phyloP scores from a whole-genome alignment of 768 basidiomycete species.

The Hortiboletus flavorubellus region DNA sequence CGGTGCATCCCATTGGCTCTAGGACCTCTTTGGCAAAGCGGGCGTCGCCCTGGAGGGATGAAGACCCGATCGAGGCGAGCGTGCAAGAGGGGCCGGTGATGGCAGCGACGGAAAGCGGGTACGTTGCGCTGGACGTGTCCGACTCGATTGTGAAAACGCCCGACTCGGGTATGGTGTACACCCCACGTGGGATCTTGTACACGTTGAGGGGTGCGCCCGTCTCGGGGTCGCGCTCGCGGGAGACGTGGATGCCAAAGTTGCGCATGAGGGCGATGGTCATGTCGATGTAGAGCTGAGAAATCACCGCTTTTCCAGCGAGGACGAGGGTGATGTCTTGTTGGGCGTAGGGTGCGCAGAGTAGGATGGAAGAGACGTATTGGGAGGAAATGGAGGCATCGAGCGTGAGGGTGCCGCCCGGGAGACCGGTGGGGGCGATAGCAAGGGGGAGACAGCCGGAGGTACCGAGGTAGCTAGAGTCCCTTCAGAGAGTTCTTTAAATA shows the following conservation, averaged over 20 bases:
- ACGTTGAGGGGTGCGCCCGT: slow-evolving; percentile 68
- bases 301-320: slow-evolving; percentile 90
- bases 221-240: slow-evolving; percentile 55
- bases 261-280: slow-evolving; percentile 99
- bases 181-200: slow-evolving; percentile 81
- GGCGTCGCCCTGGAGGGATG: slow-evolving; percentile 95
- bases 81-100: slow-evolving; percentile 97
- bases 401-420: slow-evolving; percentile 77
- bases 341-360: slow-evolving; percentile 96
- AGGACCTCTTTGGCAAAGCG: slow-evolving; percentile 91
- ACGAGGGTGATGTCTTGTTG: slow-evolving; percentile 78
- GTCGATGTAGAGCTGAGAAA: slow-evolving; percentile 98
- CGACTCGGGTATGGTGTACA: slow-evolving; percentile 68
- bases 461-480: slow-evolving; percentile 72
- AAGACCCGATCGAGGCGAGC: slow-evolving; percentile 85
- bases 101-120: slow-evolving; percentile 95
- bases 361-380: slow-evolving; percentile 97
- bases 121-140: slow-evolving; percentile 94
- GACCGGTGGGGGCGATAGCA: slow-evolving; percentile 76
- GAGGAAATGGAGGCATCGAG: slow-evolving; percentile 94
- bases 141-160: slow-evolving; percentile 84
- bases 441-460: slow-evolving; percentile 84
- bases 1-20: slow-evolving; percentile 91
- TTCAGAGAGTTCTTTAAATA: slow-evolving; percentile 78
- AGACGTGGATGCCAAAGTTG: slow-evolving; percentile 80